Evolutionary conservation across 2,329 filamentous ascomycete species (phyloP).

Genomic region (Colletotrichum phormii): DNA sequence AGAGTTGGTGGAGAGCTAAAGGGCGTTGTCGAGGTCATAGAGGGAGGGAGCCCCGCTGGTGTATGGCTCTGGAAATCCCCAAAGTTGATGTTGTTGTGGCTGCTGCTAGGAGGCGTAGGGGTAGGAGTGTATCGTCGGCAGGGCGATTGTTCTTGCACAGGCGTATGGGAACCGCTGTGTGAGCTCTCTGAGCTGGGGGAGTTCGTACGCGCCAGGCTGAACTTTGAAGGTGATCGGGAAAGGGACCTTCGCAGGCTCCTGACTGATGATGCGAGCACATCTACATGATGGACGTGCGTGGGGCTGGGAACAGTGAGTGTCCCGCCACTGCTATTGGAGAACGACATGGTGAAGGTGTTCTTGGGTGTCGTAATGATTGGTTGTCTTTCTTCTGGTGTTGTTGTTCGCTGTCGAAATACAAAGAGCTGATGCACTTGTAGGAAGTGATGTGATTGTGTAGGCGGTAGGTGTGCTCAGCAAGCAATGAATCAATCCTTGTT

Average conservation of each 20-base stretch:
- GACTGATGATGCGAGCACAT: slow-evolving; percentile 80
- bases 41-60: slow-evolving; percentile 39
- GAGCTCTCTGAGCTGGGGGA: slow-evolving; percentile 63
- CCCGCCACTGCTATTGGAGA: slow-evolving; percentile 73
- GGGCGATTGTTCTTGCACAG: slow-evolving; percentile 51
- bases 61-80: slow-evolving; percentile 45
- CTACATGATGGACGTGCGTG: slow-evolving; percentile 83
- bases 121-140: slow-evolving; percentile 53
- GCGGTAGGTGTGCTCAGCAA: slow-evolving; percentile 11
- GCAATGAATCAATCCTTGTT: slow-evolving; percentile 19
- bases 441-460: slow-evolving; percentile 6
- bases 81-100: slow-evolving; percentile 47
- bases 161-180: slow-evolving; percentile 42
- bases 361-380: slow-evolving; percentile 5
- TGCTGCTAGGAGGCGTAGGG: slow-evolving; percentile 32
- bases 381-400: slow-evolving; percentile 15
- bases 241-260: slow-evolving; percentile 87
- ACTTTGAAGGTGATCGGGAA: slow-evolving; percentile 94
- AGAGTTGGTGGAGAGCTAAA: slow-evolving; percentile 55
- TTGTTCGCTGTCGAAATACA: slow-evolving; percentile 25
- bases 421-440: slow-evolving; percentile 9
- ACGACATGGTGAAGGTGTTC: slow-evolving; percentile 61
- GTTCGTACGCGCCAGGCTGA: slow-evolving; percentile 68
- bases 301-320: slow-evolving; percentile 90
- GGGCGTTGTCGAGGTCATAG: slow-evolving; percentile 44